Base-by-base conservation (phyloP, 2,329 filamentous ascomycete genomes). In the Lasiodiplodia citricola region DNA sequence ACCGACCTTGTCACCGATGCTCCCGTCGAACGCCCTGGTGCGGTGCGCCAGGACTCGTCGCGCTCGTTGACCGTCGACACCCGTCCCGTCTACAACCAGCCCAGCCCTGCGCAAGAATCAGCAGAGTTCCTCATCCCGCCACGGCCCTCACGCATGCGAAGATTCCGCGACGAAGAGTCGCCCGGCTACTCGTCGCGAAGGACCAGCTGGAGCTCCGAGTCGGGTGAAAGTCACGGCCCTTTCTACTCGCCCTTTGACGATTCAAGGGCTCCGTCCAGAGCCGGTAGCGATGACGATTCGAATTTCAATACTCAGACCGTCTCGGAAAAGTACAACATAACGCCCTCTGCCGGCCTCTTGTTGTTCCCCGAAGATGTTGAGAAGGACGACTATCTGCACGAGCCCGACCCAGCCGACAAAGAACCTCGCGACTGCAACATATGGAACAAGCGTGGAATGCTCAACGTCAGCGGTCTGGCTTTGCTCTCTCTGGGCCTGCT, bases 341-440 rank as follows among this genome's bases (percentile, higher is more conserved):
- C 87, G 76, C 90, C 90, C 0, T 90, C 88, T 2, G 87, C 89
- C 16, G 89, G 89, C 6, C 79, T 92, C 65, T 76, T 92, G 51
- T 80, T 92, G 23, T 92, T 90, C 73, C 90, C 90, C 0, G 89
- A 92, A 76, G 90, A 92, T 74, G 87, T 91, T 25, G 90, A 92
- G 76, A 91, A 91, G 74, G 90, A 92, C 75, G 90, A 92, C 74
- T 90, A 87, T 71, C 75, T 92, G 70, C 90, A 92, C 75, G 91
- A 92, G 73, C 90, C 90, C 0, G 89, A 90, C 73, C 87, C 89
- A 1, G 85, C 86, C 65, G 89, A 91, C 57, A 87, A 86, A 72
- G 84, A 89, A 51, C 80, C 84, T 63, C 83, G 86, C 56, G 87
- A 90, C 71, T 90, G 88, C 73, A 87, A 91, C 74, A 82, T 92